Conservation (phyloP, 2,329 filamentous ascomycete species). For the Diaporthe nobilis region DNA sequence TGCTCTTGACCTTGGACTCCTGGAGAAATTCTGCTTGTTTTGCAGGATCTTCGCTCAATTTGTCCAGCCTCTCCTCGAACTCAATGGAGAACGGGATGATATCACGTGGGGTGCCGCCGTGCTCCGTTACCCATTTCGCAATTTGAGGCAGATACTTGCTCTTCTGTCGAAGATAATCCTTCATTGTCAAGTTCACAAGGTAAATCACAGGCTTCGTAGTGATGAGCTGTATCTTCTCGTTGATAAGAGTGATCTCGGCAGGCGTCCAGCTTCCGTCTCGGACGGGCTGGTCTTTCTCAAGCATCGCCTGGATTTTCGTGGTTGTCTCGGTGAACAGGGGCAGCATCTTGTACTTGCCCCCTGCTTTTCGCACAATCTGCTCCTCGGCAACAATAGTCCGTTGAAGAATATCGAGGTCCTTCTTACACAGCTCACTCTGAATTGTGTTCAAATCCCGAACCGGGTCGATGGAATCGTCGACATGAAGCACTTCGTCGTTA, state of each 20-base stretch:
- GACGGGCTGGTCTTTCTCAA: conserved; percentile 58
- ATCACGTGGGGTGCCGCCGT: conserved; percentile 57
- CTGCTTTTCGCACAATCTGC: conserved; percentile 57
- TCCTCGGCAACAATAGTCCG: conserved; percentile 58
- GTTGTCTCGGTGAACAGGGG: conserved; percentile 60
- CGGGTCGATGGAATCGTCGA: conserved; percentile 62
- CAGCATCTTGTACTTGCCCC: conserved; percentile 61
- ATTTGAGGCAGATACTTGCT: conserved; percentile 61
- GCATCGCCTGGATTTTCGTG: conserved; percentile 56
- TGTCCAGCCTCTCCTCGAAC: conserved; percentile 60
- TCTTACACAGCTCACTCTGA: conserved; percentile 58
- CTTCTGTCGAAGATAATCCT: conserved; percentile 62
- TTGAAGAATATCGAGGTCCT: conserved; percentile 58
- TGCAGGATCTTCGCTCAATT: conserved; percentile 54
- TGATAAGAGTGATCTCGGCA: conserved; percentile 60
- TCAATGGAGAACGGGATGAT: conserved; percentile 61
- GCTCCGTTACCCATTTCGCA: conserved; percentile 61
- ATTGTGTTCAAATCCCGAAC: conserved; percentile 58
- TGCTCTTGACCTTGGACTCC: conserved; percentile 58
- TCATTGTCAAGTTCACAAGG: conserved; percentile 62
- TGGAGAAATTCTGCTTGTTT: conserved; percentile 54
- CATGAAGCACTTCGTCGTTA: conserved; percentile 60
- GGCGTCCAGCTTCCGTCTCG: conserved; percentile 59
- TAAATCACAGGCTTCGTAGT: conserved; percentile 62
- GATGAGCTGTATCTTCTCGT: conserved; percentile 61